phyloP scores from a whole-genome alignment of 805 yeast species.

The Hanseniaspora valbyensis region DNA sequence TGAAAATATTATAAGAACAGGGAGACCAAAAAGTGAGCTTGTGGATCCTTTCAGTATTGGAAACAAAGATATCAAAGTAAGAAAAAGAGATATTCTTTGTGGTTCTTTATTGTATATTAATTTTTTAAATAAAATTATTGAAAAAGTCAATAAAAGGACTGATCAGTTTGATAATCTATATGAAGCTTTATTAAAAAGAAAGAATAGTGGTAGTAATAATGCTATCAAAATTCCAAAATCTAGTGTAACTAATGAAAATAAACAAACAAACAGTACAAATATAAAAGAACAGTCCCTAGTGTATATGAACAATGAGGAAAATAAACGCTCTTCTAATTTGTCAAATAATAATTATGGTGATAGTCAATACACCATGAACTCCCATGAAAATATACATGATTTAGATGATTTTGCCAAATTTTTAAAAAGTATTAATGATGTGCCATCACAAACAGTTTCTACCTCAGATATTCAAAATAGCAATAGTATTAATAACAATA shows the following conservation, averaged over 20 bases:
- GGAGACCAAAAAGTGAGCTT: not conserved
- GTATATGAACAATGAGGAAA: too few relatives aligned
- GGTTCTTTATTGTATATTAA: constrained; percentile 10
- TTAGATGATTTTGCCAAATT: not conserved
- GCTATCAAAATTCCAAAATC: too few relatives aligned
- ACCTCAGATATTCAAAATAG: not conserved
- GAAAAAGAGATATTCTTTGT: constrained; percentile 13
- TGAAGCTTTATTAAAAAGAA: not conserved
- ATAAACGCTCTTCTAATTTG: not conserved
- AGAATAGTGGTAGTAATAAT: not conserved
- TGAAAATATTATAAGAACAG: not conserved
- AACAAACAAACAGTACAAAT: too few relatives aligned
- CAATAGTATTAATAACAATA: not conserved
- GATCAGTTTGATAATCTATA: not conserved
- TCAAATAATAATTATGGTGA: not conserved
- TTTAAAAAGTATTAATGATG: not conserved
- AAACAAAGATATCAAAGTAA: not conserved
- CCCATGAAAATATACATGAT: not conserved
- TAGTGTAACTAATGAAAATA: too few relatives aligned
- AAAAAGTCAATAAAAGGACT: not conserved
- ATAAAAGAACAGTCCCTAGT: too few relatives aligned
- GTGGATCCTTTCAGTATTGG: not conserved
- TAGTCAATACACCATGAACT: not conserved
- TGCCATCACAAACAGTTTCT: too few relatives aligned
- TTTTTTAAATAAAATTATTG: not conserved